Evolutionary conservation across 2,329 filamentous ascomycete genomes (phyloP).

Genomic region (Clonostachys chloroleuca): DNA sequence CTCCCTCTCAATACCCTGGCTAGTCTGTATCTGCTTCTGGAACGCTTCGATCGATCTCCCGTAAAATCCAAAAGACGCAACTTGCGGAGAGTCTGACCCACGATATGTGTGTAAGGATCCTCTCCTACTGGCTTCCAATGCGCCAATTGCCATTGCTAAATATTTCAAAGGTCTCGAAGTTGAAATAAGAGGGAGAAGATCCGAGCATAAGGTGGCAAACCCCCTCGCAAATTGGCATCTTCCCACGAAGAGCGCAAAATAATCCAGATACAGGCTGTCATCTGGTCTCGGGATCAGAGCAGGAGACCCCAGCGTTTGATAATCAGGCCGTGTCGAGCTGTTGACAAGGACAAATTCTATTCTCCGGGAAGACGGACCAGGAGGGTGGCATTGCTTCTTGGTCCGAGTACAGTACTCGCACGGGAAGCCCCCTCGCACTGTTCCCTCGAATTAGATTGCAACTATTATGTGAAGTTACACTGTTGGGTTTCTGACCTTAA

Average conservation of each 20-base stretch:
- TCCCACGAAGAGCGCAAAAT: conserved; percentile 10
- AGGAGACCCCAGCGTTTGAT: not conserved
- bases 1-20: not conserved
- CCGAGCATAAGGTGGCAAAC: conserved; percentile 1
- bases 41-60: conserved; percentile 9
- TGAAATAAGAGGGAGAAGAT: conserved; percentile 10
- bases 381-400: conserved; percentile 12
- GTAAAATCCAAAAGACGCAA: conserved; percentile 10
- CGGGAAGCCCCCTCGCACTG: conserved; percentile 16
- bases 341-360: conserved; percentile 7
- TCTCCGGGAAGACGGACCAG: not conserved
- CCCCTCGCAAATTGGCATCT: conserved; percentile 10
- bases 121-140: conserved; percentile 13
- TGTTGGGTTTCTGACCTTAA: conserved; percentile 10
- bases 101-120: not conserved
- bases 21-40: conserved; percentile 1
- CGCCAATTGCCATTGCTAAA: conserved; percentile 14
- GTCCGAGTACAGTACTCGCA: conserved; percentile 17
- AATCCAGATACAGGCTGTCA: conserved; percentile 3
- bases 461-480: not conserved
- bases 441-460: not conserved
- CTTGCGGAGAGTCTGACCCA: not conserved
- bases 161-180: conserved; percentile 7
- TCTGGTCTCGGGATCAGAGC: not conserved
- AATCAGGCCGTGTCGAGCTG: not conserved